These are phyloP conservation scores for Ceratocystis cacaofunesta DNA, from an alignment of 2,329 filamentous ascomycete species.

Conservation along the genomic window DNA sequence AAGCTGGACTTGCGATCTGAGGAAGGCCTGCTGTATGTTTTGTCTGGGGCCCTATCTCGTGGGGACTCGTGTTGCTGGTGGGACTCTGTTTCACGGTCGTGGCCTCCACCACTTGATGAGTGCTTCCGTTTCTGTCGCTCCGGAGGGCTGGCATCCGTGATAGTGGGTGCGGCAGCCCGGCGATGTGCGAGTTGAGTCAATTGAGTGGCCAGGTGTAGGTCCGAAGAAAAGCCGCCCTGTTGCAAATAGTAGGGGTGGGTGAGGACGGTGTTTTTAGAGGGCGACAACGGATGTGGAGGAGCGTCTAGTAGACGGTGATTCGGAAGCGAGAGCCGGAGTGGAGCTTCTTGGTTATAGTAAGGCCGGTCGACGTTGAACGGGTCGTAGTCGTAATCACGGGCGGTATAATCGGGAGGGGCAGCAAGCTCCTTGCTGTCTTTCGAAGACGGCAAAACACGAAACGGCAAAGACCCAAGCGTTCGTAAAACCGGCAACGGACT, in stretches of 20 bases:
- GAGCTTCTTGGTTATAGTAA: not conserved
- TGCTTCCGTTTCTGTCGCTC: conserved; percentile 3
- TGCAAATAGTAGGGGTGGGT: conserved; percentile 14
- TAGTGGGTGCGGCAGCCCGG: conserved; percentile 6
- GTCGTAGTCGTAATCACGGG: conserved; percentile 10
- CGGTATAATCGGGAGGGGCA: conserved; percentile 1
- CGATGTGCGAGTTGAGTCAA: conserved; percentile 13
- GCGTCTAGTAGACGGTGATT: not conserved
- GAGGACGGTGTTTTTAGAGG: conserved; percentile 5
- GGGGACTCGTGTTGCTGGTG: not conserved
- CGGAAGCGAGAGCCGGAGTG: not conserved
- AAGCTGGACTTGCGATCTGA: conserved; percentile 6
- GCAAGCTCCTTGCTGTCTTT: not conserved
- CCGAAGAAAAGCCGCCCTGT: conserved; percentile 14
- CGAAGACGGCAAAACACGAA: conserved; percentile 3
- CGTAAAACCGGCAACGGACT: conserved; percentile 14
- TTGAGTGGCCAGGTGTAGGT: conserved; percentile 15
- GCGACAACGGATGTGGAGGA: not conserved
- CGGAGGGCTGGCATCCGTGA: conserved; percentile 13
- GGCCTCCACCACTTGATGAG: not conserved
- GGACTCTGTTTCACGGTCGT: not conserved
- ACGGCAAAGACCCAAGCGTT: conserved; percentile 11
- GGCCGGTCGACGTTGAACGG: conserved; percentile 6
- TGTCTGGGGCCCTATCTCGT: not conserved
- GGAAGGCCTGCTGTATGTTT: not conserved